These are phyloP conservation scores for Trichoderma breve DNA, from an alignment of 2,329 filamentous ascomycete genomes.

Conservation along the genomic window DNA sequence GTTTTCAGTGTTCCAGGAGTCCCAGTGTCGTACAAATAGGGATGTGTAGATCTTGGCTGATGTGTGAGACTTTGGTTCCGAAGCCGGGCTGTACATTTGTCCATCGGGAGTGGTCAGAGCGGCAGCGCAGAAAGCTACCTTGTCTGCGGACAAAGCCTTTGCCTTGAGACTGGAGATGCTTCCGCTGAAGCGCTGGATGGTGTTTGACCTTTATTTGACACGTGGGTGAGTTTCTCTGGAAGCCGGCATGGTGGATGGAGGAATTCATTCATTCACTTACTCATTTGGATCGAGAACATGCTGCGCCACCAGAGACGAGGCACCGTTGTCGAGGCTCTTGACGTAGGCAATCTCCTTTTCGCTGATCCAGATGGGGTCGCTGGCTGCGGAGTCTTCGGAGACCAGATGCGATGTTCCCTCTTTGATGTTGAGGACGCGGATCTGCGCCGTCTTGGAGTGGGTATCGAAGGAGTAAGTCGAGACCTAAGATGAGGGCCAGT, in stretches of 20 bases:
- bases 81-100: conserved; percentile 63
- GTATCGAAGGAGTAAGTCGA: conserved; percentile 78
- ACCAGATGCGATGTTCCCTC: conserved; percentile 65
- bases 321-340: conserved; percentile 48
- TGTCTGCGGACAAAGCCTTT: conserved; percentile 48
- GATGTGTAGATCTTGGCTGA: conserved; percentile 70
- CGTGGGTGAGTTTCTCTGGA: not conserved
- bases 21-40: conserved; percentile 82
- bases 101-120: conserved; percentile 68
- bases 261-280: conserved; percentile 37
- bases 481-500: conserved; percentile 40
- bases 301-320: conserved; percentile 46
- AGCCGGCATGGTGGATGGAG: not conserved
- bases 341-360: conserved; percentile 60
- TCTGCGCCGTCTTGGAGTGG: conserved; percentile 67
- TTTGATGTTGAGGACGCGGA: conserved; percentile 67
- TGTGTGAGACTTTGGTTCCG: conserved; percentile 58
- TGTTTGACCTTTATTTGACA: conserved; percentile 24
- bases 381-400: conserved; percentile 61
- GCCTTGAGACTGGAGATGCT: conserved; percentile 59
- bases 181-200: conserved; percentile 44
- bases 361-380: conserved; percentile 74
- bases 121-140: conserved; percentile 56
- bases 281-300: conserved; percentile 32
- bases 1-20: conserved; percentile 68